Base-by-base conservation (phyloP, 805 yeast species). In the Candida oleophila region DNA sequence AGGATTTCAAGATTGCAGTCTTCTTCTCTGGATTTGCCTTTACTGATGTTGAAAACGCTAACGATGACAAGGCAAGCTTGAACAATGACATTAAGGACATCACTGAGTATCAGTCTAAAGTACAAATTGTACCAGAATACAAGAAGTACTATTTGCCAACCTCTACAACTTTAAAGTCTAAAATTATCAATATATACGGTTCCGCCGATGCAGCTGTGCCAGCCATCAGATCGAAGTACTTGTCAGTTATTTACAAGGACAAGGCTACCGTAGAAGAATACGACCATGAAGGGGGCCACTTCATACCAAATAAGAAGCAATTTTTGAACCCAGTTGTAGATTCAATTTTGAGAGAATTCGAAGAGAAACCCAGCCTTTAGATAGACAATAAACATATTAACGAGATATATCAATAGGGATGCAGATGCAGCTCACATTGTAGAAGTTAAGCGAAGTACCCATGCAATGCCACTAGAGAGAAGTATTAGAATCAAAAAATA, bases 261-360 rank as follows among this genome's bases (percentile, higher is more conserved):
- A 45, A 50, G 5, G 55, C 56, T 9, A 16, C 19, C 19, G 21
- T 32, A n/a, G n/a, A 20, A 18, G 49, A 46, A 5, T 56, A 63
- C 33, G 51, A 45, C 38, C 71, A 68, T 44, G 71, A 65, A 5
- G 75, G 74, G 1, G 72, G 69, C 3, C 77, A 71, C 52, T 64
- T 54, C 50, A 52, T 69, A 22, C 73, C 71, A 12, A 64, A 59
- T 49, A 54, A 55, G 34, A 56, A 58, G 50, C 55, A 46, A 45
- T 55, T 58, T 30, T 41, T 56, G 15, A 42, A 43, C 11, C 59
- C 56, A 2, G 44, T 56, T 14, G 55, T 58, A 34, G 59, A 52
- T 5, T 30, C 30, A 20, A 48, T 57, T 45, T 43, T 53, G 51
- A 49, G 50, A 40, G 52, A 59, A 39, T 40, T 51, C 11, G 30